Conservation (phyloP, 805 yeast genomes). For the Yarrowia sp. region DNA sequence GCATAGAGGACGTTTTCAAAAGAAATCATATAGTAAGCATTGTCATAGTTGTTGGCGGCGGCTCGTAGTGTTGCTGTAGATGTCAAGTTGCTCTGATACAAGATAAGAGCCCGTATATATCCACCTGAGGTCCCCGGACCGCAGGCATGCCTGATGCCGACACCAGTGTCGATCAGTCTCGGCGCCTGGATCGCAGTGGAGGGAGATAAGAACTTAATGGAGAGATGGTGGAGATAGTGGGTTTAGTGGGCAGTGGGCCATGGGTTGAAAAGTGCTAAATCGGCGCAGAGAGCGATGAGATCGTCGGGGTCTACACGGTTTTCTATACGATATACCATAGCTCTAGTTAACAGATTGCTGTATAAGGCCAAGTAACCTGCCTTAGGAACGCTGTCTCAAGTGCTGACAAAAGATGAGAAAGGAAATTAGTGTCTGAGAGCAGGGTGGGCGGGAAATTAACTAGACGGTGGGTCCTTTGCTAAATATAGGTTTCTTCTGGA, state of each 20-base stretch:
- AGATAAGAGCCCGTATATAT: not conserved
- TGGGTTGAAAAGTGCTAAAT: not conserved
- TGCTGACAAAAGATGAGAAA: not conserved
- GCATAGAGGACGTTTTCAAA: not conserved
- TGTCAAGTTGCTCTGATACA: not conserved
- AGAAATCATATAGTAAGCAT: slow-evolving; percentile 15
- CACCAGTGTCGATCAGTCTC: slow-evolving; percentile 15
- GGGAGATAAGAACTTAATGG: slow-evolving; percentile 2
- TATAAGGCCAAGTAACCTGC: too few relatives aligned
- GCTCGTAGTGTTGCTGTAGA: not conserved
- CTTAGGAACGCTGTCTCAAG: not conserved
- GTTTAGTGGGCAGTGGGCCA: not conserved
- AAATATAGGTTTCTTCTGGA: not conserved
- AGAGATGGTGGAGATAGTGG: not conserved
- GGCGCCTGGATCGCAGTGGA: not conserved
- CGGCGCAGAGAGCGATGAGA: too few relatives aligned
- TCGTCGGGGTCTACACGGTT: too few relatives aligned
- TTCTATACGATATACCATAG: too few relatives aligned
- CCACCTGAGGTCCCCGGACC: not conserved
- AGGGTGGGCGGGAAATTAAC: not conserved
- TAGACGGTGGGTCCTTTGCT: too few relatives aligned
- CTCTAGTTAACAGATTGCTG: too few relatives aligned
- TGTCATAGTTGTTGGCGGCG: not conserved
- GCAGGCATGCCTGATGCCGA: not conserved
- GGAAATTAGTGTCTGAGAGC: not conserved